Base-by-base conservation (phyloP, 2,329 filamentous ascomycete species). In the Botrytis hyacinthi region DNA sequence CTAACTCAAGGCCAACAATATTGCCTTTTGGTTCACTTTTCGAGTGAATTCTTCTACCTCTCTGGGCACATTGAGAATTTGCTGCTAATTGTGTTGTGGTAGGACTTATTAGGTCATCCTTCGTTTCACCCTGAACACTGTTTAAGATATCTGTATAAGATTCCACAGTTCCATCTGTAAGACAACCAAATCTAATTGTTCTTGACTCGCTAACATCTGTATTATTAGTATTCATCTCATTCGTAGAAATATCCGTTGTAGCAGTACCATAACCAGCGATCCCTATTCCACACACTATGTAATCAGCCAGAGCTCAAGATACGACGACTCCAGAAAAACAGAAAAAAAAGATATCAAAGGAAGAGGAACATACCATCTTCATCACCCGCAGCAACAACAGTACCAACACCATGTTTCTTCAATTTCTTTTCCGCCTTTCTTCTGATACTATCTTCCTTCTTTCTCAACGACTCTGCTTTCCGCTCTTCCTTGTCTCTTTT, bases 401-500 rank as follows among this genome's bases (percentile, higher is more conserved):
- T 48, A 40, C 46, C 46, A 29, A 54, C 18, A 22, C 65, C 35
- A 18, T 54, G 16, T 68, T 46, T 68, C 26, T 68, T 68, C 46
- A 54, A 68, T 40, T 29, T 54, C 26, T 42, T 54, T 14, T 68
- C 65, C 9, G 65, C 46, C 4, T 54, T 68, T 26, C 14, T 54
- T 37, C 37, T 68, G 4, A 54, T 10, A 54, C 35, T 68, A 10
- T 29, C 65, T 40, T 40, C 65, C 40, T 32, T 68, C 46, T 54
- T 68, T 42, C 65, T 68, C 26, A 54, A 40, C 12, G 73, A 61
- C 29, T 78, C 78, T 61, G 70, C 71, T 68, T 76, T 79, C 26
- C 75, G 74, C 51, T 77, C 74, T 26, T 75, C 76, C 37, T 77
- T 77, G 37, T 77, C 74, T 26, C 67, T 40, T 51, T 75, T 77